These are phyloP conservation scores for Penstemon davidsonii DNA, from an alignment of 257 asterid genomes.

Conservation along the genomic window DNA sequence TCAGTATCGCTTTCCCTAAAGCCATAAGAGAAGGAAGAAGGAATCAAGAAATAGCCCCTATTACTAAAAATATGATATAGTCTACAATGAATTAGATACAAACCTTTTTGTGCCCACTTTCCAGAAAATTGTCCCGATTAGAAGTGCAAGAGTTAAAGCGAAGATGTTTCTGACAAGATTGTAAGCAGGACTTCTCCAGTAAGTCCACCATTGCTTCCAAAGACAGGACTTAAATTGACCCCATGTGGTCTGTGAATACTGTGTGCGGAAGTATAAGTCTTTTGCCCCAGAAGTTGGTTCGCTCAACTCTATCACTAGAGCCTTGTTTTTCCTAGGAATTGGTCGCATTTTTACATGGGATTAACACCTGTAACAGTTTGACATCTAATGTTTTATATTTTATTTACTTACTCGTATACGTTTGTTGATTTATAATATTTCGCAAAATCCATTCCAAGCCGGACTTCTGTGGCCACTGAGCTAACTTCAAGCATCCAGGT, in stretches of 20 bases:
- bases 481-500: slow-evolving; percentile 95
- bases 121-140: slow-evolving; percentile 73
- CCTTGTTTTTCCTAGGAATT: slow-evolving; percentile 52
- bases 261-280: slow-evolving; percentile 57
- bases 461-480: slow-evolving; percentile 61
- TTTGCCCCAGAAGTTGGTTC: slow-evolving; percentile 53
- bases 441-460: slow-evolving; percentile 65
- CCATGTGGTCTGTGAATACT: slow-evolving; percentile 52
- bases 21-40: slow-evolving; percentile 1
- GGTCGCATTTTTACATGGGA: neutral
- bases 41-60: slow-evolving; percentile 12
- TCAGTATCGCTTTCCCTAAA: slow-evolving; percentile 49
- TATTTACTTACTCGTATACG: slow-evolving; percentile 48
- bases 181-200: slow-evolving; percentile 85
- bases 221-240: slow-evolving; percentile 62
- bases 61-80: neutral
- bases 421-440: slow-evolving; percentile 61
- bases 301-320: slow-evolving; percentile 56
- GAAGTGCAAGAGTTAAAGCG: slow-evolving; percentile 61
- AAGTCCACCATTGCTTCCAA: slow-evolving; percentile 17
- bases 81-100: neutral
- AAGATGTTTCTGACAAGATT: slow-evolving; percentile 70
- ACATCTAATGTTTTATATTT: neutral
- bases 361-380: neutral
- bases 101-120: slow-evolving; percentile 60